Base-by-base conservation (phyloP, 768 basidiomycete species). In the Pleurotus tuber-regium region DNA sequence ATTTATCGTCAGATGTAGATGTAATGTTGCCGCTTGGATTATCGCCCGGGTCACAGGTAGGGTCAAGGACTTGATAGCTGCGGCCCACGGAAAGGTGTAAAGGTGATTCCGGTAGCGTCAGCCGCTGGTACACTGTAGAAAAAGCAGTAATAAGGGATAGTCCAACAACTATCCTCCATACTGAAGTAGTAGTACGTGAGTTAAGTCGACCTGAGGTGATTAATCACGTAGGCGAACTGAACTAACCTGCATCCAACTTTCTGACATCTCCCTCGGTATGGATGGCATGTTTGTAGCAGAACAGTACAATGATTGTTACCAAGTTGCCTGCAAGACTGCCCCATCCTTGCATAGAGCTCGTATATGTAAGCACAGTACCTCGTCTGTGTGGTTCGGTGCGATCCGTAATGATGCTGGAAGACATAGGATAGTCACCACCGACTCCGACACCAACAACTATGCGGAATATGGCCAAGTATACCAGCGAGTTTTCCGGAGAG, bases 341-440 rank as follows among this genome's bases (percentile, higher is more conserved):
- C 86, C 86, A 89, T 10, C 88, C 89, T 65, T 89, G 84, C 64
- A 83, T 85, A 1, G 85, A 75, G 57, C 88, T 88, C 56, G 88
- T 86, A 60, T 86, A 88, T 18, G 83, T 74, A 16, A 92, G 75
- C 67, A 91, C 75, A 0, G 83, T 84, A 0, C 89, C 89, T 16
- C 86, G 78, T 40, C 86, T 81, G 26, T 78, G 72, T 30, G 88
- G 61, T 54, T 77, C 77, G 3, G 87, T 75, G 11, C 86, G 76
- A 57, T 90, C 87, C 4, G 79, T 80, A 10, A 84, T 79, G 51
- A 89, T 70, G 8, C 79, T 79, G 0, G 87, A 85, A 8, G 78
- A 81, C 86, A 89, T 85, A 1, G 87, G 86, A 60, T 89, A 89
- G 63, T 89, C 89, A 2, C 86, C 89, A 12, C 87, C 89, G 0